These are phyloP conservation scores for Wickerhamiella nectarea DNA, from an alignment of 805 yeast species.

Conservation along the genomic window DNA sequence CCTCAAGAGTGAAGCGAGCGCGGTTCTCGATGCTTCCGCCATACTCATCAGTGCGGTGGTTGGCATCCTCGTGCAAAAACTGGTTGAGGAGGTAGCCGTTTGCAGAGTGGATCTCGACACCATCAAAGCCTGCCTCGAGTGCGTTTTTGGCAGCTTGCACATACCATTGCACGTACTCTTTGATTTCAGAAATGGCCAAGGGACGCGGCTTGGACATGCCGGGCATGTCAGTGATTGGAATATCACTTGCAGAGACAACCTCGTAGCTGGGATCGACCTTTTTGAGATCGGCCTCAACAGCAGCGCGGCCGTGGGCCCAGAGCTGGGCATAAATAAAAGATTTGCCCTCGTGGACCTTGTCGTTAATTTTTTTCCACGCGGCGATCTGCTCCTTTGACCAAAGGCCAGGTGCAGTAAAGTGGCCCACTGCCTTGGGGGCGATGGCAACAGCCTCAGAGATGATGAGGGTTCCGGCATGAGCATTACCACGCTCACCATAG, in stretches of 20 bases:
- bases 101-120: slow-evolving; percentile 53
- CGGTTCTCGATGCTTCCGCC: slow-evolving; percentile 54
- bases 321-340: slow-evolving; percentile 32
- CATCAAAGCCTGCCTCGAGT: slow-evolving; percentile 44
- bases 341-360: slow-evolving; percentile 33
- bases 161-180: slow-evolving; percentile 31
- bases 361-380: slow-evolving; percentile 29
- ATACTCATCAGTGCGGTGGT: slow-evolving; percentile 46
- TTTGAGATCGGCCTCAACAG: slow-evolving; percentile 29
- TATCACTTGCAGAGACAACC: slow-evolving; percentile 31
- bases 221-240: slow-evolving; percentile 10
- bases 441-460: slow-evolving; percentile 46
- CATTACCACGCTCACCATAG: slow-evolving; percentile 41
- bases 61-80: slow-evolving; percentile 35
- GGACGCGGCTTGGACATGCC: slow-evolving; percentile 17
- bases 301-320: slow-evolving; percentile 36
- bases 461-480: slow-evolving; percentile 40
- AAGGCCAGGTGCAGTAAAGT: slow-evolving; percentile 21
- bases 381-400: slow-evolving; percentile 22
- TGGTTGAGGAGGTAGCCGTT: slow-evolving; percentile 44
- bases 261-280: slow-evolving; percentile 25
- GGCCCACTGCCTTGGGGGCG: slow-evolving; percentile 29
- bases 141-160: slow-evolving; percentile 40
- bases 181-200: slow-evolving; percentile 30
- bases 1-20: slow-evolving; percentile 35